Conservation (phyloP, 2,329 filamentous ascomycete genomes). For the Colletotrichum sojae region DNA sequence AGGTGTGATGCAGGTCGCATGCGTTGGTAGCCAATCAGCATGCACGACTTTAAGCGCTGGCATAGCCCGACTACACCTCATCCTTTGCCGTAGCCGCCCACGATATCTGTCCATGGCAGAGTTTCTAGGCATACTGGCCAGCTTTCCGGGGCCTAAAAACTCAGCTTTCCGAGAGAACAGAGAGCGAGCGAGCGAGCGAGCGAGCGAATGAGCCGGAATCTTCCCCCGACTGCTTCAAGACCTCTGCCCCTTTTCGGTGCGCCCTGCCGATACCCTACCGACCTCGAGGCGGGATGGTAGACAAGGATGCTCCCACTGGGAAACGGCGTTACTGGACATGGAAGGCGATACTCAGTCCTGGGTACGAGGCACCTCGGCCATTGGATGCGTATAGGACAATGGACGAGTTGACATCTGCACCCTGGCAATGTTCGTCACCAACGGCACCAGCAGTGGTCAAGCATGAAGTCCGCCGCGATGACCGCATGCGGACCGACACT, state of each 20-base stretch:
- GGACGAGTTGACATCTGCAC: constrained; percentile 41
- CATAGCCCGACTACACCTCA: constrained; percentile 31
- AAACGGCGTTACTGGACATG: neutral
- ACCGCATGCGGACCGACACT: constrained; percentile 35
- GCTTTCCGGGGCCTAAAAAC: neutral
- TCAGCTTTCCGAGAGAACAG: neutral
- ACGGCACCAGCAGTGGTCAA: constrained; percentile 15
- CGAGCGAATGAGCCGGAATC: neutral
- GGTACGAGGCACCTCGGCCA: constrained; percentile 4
- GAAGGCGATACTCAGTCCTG: neutral
- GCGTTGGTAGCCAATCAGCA: constrained; percentile 37
- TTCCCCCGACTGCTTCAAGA: neutral
- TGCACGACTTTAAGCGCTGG: constrained; percentile 36
- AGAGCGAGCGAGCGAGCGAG: neutral
- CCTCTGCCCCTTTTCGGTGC: constrained; percentile 4
- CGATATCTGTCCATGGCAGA: constrained; percentile 6
- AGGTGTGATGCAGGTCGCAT: constrained; percentile 42
- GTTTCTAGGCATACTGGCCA: neutral
- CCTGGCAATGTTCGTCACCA: constrained; percentile 36
- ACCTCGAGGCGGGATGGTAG: neutral
- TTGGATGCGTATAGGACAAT: constrained; percentile 10
- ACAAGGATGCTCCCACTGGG: constrained; percentile 18
- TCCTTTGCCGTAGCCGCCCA: constrained; percentile 35
- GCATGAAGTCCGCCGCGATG: constrained; percentile 12
- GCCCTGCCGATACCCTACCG: neutral